A percentile compares a stretch with the other conserved stretches of the same genome.
Conservation (phyloP, 1,284 basidiomycete genomes). For the Testicularia cyperi region DNA sequence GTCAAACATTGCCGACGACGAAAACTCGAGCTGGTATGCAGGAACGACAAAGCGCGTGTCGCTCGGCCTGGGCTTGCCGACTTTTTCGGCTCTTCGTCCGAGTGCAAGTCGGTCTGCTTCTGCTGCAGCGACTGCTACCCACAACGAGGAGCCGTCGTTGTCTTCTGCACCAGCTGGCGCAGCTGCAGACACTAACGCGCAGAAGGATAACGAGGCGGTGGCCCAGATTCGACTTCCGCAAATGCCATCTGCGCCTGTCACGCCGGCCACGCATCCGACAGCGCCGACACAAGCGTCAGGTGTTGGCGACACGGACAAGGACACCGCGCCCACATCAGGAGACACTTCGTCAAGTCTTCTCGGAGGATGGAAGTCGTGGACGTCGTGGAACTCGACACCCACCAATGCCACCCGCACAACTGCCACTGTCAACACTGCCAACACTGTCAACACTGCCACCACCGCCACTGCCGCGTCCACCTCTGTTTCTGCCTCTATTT, state of each 20-base stretch:
- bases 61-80: slow-evolving; percentile 24
- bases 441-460: no score
- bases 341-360: slow-evolving; percentile 5
- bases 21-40: slow-evolving; percentile 1
- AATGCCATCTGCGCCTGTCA: no score
- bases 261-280: background rate
- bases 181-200: background rate
- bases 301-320: no score
- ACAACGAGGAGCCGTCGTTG: background rate
- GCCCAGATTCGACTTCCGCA: background rate
- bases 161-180: background rate
- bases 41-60: slow-evolving; percentile 17
- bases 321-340: slow-evolving; percentile 1
- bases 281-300: background rate
- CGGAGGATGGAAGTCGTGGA: slow-evolving; percentile 25
- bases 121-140: background rate
- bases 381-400: slow-evolving; percentile 17
- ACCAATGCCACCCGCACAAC: background rate
- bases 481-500: no score
- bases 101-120: slow-evolving; percentile 10
- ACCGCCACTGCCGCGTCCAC: no score
- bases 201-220: background rate
- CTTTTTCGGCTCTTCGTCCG: slow-evolving; percentile 17
- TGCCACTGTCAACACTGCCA: no score
- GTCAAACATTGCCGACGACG: background rate